Conservation (phyloP, 768 basidiomycete genomes). For the Boletus fagicola region DNA sequence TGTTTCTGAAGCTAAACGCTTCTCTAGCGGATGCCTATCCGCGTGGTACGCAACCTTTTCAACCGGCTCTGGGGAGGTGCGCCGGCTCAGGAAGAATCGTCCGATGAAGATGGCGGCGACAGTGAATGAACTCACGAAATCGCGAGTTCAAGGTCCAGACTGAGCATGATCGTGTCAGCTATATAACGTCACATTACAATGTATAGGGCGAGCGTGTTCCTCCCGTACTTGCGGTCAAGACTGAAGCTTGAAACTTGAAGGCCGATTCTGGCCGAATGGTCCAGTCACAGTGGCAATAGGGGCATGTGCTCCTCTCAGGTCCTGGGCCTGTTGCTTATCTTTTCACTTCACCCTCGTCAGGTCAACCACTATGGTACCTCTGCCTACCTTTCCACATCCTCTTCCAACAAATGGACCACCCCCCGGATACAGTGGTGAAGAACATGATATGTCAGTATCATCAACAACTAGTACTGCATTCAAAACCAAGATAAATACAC, state of each 20-base stretch:
- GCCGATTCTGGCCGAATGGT: no score
- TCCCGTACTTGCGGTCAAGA: neutral
- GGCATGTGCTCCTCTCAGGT: no score
- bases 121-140: neutral
- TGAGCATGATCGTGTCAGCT: neutral
- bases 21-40: slow-evolving; percentile 56
- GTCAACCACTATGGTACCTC: no score
- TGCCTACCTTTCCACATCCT: no score
- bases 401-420: no score
- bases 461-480: neutral
- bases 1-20: neutral
- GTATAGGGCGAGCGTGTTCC: neutral
- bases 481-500: neutral
- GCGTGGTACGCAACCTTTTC: slow-evolving; percentile 56
- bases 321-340: no score
- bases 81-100: slow-evolving; percentile 17
- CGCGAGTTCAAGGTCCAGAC: neutral
- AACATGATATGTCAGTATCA: neutral
- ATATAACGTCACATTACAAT: neutral
- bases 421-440: no score
- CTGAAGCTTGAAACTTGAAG: no score
- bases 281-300: no score
- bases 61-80: slow-evolving; percentile 56
- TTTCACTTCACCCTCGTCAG: no score
- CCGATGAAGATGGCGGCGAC: slow-evolving; percentile 15